Percentiles rank a stretch among this genome's conserved stretches.
Conservation (phyloP, 1,284 basidiomycete genomes). For the Fereydounia khargensis region DNA sequence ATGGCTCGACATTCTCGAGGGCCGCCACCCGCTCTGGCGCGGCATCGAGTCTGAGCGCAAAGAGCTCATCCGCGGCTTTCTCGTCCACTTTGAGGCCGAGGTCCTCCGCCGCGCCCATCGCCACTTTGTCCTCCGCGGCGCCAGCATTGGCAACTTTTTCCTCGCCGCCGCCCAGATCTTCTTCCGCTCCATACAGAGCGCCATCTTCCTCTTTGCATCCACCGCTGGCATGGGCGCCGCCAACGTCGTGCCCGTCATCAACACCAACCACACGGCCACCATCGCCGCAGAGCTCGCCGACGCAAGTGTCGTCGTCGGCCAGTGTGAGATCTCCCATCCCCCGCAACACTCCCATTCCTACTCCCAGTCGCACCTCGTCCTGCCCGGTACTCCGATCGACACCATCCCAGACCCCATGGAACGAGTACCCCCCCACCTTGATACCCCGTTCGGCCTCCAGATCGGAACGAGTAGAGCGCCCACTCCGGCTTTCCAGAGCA, state of each 20-base stretch:
- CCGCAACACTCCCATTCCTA: too few relatives aligned
- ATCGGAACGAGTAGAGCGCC: too few relatives aligned
- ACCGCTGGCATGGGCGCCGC: constrained; percentile 68
- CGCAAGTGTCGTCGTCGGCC: constrained; percentile 77
- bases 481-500: too few relatives aligned
- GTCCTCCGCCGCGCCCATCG: constrained; percentile 71
- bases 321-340: constrained; percentile 98
- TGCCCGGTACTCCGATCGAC: too few relatives aligned
- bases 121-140: constrained; percentile 53
- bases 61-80: constrained; percentile 72
- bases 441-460: too few relatives aligned
- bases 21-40: constrained; percentile 75
- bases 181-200: constrained; percentile 65
- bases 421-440: too few relatives aligned
- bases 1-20: constrained; percentile 91
- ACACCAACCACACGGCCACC: constrained; percentile 94
- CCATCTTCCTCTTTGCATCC: constrained; percentile 91
- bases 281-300: constrained; percentile 87
- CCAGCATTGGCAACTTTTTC: constrained; percentile 51
- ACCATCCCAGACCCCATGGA: too few relatives aligned
- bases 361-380: too few relatives aligned
- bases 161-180: constrained; percentile 49
- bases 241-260: constrained; percentile 76
- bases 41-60: constrained; percentile 89
- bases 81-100: constrained; percentile 82